Base-by-base conservation (phyloP, 2,329 filamentous ascomycete genomes). In the Lachnellula cervina region DNA sequence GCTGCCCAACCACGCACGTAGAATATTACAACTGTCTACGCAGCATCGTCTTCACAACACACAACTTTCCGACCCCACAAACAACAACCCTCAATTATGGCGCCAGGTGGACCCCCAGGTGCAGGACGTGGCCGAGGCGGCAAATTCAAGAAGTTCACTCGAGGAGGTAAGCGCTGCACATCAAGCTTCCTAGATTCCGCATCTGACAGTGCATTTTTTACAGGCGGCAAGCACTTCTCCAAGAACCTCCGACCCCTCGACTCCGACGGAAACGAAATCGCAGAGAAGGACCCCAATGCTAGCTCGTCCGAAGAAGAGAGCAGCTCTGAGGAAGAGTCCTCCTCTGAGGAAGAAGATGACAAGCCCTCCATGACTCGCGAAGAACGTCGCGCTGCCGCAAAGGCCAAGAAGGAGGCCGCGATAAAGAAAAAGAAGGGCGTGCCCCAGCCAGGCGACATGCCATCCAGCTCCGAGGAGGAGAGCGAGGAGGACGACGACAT, bases 161-260 rank as follows among this genome's bases (percentile, higher is more conserved):
- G 93, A 75, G 93, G 93, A 80, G 92, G 93, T 93, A 76, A 66
- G 81, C 45, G 19, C 17, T 21, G n/a, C 11, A n/a, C 16, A 40
- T 38, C 43, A 17, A 44, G 42, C 17, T 23, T 44, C 42, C n/a
- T 44, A 19, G 16, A 44, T 13, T 23, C 49, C 50, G 58, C 56
- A 56, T 49, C 53, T 58, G 25, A 55, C 61, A 43, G 67, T 65
- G 64, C 46, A 65, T 43, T 52, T 28, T 44, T 23, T 28, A 23
- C 62, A 96, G 92, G 92, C 60, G 94, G 94, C 69, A 96, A 97
- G 76, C 87, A 96, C 70, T 99, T 95, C 77, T 97, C 92, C 64
- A 88, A 90, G 63, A 87, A 97, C 72, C 84, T 97, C 47, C 86
- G 89, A 72, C 92, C 92, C 19, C 76, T 94, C 68, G 92, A 97